Evolutionary conservation across 2,329 filamentous ascomycete genomes (phyloP).

Genomic region (Mycosphaerella sp.): DNA sequence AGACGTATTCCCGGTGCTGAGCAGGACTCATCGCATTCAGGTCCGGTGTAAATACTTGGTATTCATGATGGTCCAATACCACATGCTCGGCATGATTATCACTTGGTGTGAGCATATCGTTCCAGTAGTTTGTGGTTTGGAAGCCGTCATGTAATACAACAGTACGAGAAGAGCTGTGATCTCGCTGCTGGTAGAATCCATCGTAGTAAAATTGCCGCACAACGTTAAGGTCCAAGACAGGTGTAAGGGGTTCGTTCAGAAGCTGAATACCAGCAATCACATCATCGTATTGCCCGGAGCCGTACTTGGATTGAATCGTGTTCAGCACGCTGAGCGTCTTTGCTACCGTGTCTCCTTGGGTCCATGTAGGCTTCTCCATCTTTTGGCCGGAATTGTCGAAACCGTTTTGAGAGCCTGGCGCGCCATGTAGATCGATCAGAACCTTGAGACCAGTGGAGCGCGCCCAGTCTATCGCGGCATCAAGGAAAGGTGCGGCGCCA

Average conservation of each 20-base stretch:
- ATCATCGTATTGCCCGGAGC: conserved; percentile 47
- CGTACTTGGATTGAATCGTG: conserved; percentile 54
- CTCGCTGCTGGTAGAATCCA: conserved; percentile 42
- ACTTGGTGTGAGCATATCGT: conserved; percentile 51
- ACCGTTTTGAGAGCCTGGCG: conserved; percentile 53
- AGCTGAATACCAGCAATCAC: conserved; percentile 54
- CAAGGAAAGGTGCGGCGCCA: conserved; percentile 50
- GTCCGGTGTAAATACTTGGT: conserved; percentile 55
- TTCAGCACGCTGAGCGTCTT: conserved; percentile 53
- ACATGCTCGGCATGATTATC: conserved; percentile 50
- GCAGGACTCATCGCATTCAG: conserved; percentile 47
- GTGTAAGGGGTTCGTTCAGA: conserved; percentile 52
- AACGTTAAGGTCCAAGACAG: conserved; percentile 41
- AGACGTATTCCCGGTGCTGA: conserved; percentile 53
- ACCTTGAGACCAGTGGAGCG: conserved; percentile 48
- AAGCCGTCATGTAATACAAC: conserved; percentile 58
- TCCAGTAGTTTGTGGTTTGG: conserved; percentile 51
- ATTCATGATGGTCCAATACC: conserved; percentile 63
- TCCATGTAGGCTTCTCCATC: conserved; percentile 40
- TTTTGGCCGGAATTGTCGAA: conserved; percentile 57
- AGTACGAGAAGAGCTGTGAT: conserved; percentile 28
- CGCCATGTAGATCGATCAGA: conserved; percentile 55
- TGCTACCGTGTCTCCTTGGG: conserved; percentile 43
- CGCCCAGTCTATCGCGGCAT: conserved; percentile 54
- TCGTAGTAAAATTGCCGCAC: conserved; percentile 53